Base-by-base conservation (phyloP, 331 rosid species). In the Acacia pycnantha region DNA sequence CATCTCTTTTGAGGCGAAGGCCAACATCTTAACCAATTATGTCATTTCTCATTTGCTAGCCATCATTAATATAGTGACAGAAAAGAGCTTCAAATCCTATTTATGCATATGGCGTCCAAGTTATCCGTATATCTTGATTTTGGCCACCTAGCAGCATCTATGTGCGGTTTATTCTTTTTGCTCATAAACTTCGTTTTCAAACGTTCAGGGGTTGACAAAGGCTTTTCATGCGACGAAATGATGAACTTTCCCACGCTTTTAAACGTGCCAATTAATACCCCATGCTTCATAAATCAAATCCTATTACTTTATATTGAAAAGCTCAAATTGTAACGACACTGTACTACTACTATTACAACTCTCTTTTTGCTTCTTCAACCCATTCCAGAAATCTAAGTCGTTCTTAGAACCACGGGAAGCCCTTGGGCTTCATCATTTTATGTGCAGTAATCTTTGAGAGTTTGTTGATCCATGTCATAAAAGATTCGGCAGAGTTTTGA, bases 101-200 rank as follows among this genome's bases (percentile, higher is more conserved):
- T 46, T 47, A 47, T 47, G 51, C 51, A 47, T 47, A 47, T 47
- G 51, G 51, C 51, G 41, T 1, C 14, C 11, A 35, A 21, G 73
- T 68, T 68, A 65, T 46, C 47, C 56, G 26, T 0, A 41, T 67
- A 70, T 15, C 13, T 26, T 72, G 50, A 13, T 54, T 10, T 79
- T 31, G 44, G 7, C 24, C 70, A 29, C 44, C 56, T 29, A 44
- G 11, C 19, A 21, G 15, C 4, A 2, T 18, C 26, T 51, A 2
- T 44, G 43, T 43, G 15, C 71, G 53, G 78, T 79, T 50, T 50
- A 12, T 44, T 81, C 78, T 71, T 68, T 77, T 73, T 73, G 41
- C 74, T 43, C 71, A 44, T 54, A 53, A 16, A 37, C 26, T 47
- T 50, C n/a, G 81, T 66, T 76, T 50, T 71, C 72, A 78, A 41